Conservation (phyloP, 345 rosid species). For the Salix caprea region DNA sequence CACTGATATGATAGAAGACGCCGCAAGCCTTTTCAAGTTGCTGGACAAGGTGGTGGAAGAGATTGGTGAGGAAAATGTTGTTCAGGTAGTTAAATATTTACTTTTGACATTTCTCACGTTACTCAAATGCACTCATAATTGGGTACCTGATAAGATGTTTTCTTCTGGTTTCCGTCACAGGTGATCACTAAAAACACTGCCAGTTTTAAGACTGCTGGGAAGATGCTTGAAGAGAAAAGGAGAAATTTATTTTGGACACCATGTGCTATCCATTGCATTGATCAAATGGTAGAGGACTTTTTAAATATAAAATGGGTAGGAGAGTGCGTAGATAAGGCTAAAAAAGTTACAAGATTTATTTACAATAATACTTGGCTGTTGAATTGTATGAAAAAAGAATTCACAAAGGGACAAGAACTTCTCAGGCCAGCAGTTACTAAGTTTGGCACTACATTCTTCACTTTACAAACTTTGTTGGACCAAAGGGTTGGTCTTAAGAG, state of each 20-base stretch:
- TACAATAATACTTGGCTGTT: slow-evolving; percentile 34
- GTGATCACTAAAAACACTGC: slow-evolving; percentile 41
- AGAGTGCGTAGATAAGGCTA: slow-evolving; percentile 34
- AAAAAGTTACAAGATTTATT: slow-evolving; percentile 35
- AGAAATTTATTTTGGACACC: slow-evolving; percentile 49
- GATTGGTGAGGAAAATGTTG: slow-evolving; percentile 46
- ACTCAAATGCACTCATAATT: neutral
- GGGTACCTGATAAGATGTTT: neutral
- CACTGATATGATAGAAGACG: slow-evolving; percentile 37
- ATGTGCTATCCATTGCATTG: slow-evolving; percentile 37
- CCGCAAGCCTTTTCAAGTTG: slow-evolving; percentile 35
- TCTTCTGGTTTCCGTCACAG: slow-evolving; percentile 13
- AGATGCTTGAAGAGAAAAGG: slow-evolving; percentile 53
- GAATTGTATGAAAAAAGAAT: slow-evolving; percentile 39
- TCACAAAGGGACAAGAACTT: slow-evolving; percentile 42
- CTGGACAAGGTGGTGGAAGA: slow-evolving; percentile 49
- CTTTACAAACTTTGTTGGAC: slow-evolving; percentile 35
- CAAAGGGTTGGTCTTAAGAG: slow-evolving; percentile 34
- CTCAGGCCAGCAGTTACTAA: slow-evolving; percentile 36
- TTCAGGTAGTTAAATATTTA: slow-evolving; percentile 31
- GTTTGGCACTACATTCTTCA: slow-evolving; percentile 34
- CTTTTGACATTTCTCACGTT: neutral
- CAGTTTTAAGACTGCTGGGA: slow-evolving; percentile 40
- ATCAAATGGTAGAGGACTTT: slow-evolving; percentile 40
- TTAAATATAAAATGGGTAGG: slow-evolving; percentile 30